These are phyloP conservation scores for Malus asiatica DNA, from an alignment of 306 rosid species.

Conservation along the genomic window DNA sequence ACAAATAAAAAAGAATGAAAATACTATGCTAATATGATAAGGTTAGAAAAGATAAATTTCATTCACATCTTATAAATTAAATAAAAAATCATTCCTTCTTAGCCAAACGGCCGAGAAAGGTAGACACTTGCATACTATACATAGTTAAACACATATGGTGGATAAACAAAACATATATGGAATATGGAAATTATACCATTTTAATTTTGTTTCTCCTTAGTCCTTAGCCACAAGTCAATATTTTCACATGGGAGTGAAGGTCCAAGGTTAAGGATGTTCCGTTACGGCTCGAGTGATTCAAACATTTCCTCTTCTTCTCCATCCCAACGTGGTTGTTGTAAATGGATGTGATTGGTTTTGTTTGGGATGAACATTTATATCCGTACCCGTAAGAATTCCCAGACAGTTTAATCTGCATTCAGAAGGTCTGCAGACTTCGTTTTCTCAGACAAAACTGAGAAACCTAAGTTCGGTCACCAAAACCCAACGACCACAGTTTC, in stretches of 20 bases:
- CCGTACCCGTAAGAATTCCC: neutral
- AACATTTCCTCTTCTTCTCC: neutral
- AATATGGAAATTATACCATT: neutral
- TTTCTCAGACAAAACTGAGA: slow-evolving; percentile 39
- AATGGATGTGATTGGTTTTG: neutral
- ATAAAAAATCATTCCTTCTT: too few species aligned
- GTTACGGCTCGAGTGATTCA: neutral
- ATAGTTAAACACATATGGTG: neutral
- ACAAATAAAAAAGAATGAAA: too few species aligned
- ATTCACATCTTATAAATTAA: too few species aligned
- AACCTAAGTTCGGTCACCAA: neutral
- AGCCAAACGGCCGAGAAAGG: too few species aligned
- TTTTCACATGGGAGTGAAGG: neutral
- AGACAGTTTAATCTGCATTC: neutral
- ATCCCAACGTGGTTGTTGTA: neutral
- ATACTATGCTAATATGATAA: too few species aligned
- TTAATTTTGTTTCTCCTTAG: neutral
- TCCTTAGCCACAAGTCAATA: neutral
- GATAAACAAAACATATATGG: too few species aligned
- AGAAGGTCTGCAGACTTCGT: neutral
- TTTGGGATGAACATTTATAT: neutral
- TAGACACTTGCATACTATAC: neutral
- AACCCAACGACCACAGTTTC: neutral
- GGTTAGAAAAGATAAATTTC: too few species aligned
- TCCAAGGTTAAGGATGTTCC: neutral